Evolutionary conservation across 345 rosid genomes (phyloP).

Genomic region (Geranium rotundifolium): DNA sequence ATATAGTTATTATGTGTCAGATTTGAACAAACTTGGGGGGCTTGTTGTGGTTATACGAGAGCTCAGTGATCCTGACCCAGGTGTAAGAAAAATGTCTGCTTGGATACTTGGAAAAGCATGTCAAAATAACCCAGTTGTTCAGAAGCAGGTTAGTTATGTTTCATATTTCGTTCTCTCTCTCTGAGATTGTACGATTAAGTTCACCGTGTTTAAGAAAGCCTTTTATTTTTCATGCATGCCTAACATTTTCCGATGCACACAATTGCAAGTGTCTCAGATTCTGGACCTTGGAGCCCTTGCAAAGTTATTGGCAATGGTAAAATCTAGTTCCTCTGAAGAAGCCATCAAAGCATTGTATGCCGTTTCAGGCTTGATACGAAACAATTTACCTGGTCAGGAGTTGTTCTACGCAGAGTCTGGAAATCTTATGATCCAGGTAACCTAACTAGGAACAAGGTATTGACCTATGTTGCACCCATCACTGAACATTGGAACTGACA

Average conservation of each 20-base stretch:
- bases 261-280: conserved; percentile 29
- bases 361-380: conserved; percentile 68
- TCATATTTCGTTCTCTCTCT: conserved; percentile 1
- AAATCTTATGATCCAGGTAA: conserved; percentile 79
- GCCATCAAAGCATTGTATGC: conserved; percentile 84
- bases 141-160: conserved; percentile 45
- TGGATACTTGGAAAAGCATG: conserved; percentile 92
- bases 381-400: conserved; percentile 64
- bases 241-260: conserved; percentile 4
- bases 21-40: conserved; percentile 78
- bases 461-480: neutral
- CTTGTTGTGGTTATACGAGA: conserved; percentile 38
- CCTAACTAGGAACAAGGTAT: neutral
- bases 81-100: conserved; percentile 66
- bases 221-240: neutral
- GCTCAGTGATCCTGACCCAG: conserved; percentile 59
- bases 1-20: conserved; percentile 23
- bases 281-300: conserved; percentile 62
- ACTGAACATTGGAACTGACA: neutral
- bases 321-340: conserved; percentile 57
- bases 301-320: conserved; percentile 58
- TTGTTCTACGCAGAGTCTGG: conserved; percentile 71
- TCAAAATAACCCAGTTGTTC: conserved; percentile 78
- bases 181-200: neutral
- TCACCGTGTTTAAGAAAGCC: neutral